Conservation (phyloP, 345 rosid species). For the Aethionema arabicum region DNA sequence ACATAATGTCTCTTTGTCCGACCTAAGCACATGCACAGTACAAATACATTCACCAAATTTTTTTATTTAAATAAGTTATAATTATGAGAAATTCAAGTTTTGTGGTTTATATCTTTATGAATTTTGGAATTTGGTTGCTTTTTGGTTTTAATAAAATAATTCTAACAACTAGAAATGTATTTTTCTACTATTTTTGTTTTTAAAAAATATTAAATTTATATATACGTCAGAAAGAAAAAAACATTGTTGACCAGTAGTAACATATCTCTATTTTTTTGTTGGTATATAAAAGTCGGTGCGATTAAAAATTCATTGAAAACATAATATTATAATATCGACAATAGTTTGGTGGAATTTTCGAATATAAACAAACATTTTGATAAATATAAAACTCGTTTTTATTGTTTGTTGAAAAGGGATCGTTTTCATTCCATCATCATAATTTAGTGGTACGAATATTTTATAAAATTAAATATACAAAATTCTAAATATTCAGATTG, state of each 20-base stretch:
- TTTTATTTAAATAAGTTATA: background rate
- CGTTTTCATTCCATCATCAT: background rate
- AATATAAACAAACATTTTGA: constrained; percentile 12
- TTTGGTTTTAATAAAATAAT: background rate
- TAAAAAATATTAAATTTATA: no score
- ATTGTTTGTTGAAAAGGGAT: constrained; percentile 15
- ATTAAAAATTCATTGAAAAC: constrained; percentile 14
- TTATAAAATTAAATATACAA: no score
- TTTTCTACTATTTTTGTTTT: no score
- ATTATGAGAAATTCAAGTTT: background rate
- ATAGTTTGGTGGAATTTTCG: constrained; percentile 28
- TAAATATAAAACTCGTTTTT: background rate
- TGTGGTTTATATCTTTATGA: constrained; percentile 5
- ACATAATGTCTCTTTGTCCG: constrained; percentile 29
- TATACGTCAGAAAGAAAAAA: no score
- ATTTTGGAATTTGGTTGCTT: background rate
- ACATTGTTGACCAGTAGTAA: no score
- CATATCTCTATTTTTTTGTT: no score
- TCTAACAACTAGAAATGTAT: no score
- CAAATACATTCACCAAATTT: background rate
- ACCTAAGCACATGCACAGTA: constrained; percentile 29
- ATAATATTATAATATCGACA: constrained; percentile 18
- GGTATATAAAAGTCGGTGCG: constrained; percentile 5
- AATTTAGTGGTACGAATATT: background rate
- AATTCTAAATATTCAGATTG: no score